Evolutionary conservation across 176 grass and related monocot genomes (phyloP), one percentile per base, ranked within the genome.

Genomic region (Urochloa ruziziensis): DNA sequence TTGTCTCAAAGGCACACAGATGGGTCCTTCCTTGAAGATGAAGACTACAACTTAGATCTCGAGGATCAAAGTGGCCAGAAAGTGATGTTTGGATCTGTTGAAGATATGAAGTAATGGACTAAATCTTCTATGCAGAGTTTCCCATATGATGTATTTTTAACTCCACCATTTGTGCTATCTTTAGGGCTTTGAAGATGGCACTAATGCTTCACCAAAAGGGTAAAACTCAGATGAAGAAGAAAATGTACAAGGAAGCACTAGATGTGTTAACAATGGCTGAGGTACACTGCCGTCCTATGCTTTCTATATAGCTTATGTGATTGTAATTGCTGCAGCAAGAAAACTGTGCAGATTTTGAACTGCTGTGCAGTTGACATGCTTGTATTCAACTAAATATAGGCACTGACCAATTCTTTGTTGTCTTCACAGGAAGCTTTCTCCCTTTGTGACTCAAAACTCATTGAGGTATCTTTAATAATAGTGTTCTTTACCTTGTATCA

Each of bases 11-110:
- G 93, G 83, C 96, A 99, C 88, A 82, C 89, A 5, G 96, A 96
- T 84, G 96, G 96, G 19, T 94, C 96, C 19, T 83, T 92, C 74
- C 93, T 81, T 73, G 67, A 87, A 13, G 83, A 94, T 61, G 87
- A 99, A 81, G 87, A 96, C 67, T 99, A 90, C 78, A 94, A 94
- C 69, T 81, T 99, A 61, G 93, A 95, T 82, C 96, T 99, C 12
- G 96, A 99, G 79, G 89, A 99, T 90, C 93, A 99, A 84, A 96
- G 83, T 71, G 93, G 93, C 62, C 81, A 99, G 78, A 96, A 95
- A 88, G 67, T 99, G 69, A 89, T 90, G 67, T 90, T 99, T 90
- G 91, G 87, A 85, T 93, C 91, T 70, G 89, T 85, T 72, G 90
- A 94, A 37, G 93, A 99, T 90, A 85, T 88, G 81, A 91, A 91